These are phyloP conservation scores for Phytophthora niederhauseri DNA, from an alignment of 352 stramenopile species.

Conservation along the genomic window DNA sequence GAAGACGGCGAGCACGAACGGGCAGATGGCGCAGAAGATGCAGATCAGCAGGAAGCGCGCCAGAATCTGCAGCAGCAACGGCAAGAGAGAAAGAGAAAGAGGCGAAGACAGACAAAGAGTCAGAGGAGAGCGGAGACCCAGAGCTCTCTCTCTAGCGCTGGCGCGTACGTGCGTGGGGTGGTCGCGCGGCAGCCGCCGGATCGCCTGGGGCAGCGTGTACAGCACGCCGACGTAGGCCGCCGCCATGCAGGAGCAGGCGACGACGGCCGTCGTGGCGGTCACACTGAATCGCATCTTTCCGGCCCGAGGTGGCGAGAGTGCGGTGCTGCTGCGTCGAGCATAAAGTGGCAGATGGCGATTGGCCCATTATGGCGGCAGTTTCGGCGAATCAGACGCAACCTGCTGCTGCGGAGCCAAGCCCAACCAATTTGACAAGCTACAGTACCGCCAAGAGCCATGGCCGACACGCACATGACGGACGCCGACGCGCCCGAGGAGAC, in stretches of 20 bases:
- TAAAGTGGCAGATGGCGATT: conserved; percentile 49
- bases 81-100: not conserved
- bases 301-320: not conserved
- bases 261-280: conserved; percentile 60
- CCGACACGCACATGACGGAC: conserved; percentile 37
- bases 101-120: not conserved
- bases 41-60: conserved; percentile 89
- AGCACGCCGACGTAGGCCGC: conserved; percentile 86
- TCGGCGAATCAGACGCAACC: conserved; percentile 24
- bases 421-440: conserved; percentile 36
- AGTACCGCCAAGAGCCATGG: conserved; percentile 10
- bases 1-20: conserved; percentile 82
- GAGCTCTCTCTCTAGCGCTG: not conserved
- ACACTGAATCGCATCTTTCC: conserved; percentile 85
- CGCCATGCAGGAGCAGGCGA: conserved; percentile 84
- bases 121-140: not conserved
- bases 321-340: conserved; percentile 9
- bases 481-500: conserved; percentile 47
- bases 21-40: conserved; percentile 86
- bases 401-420: conserved; percentile 9
- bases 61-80: conserved; percentile 60
- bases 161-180: conserved; percentile 80
- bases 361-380: conserved; percentile 15
- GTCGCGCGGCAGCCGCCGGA: conserved; percentile 79
- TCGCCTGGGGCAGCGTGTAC: conserved; percentile 78